Evolutionary conservation across 2,329 filamentous ascomycete species (phyloP), one percentile per base, ranked within the genome.

Genomic region (Thermothelomyces thermophilus): DNA sequence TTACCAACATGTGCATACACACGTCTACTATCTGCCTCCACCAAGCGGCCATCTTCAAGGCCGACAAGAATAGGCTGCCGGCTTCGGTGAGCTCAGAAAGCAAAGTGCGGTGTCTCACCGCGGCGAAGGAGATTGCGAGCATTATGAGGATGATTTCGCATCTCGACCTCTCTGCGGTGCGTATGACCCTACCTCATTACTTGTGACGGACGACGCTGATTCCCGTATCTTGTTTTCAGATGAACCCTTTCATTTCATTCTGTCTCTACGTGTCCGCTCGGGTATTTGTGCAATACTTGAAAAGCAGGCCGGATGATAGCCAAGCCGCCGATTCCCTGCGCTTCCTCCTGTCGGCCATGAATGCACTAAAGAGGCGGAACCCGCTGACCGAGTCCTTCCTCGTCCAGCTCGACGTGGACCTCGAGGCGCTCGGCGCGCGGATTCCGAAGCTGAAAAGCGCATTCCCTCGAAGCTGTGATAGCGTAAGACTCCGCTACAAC

Each of bases 21-120:
- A 95, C 93, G 0, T 95, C 90, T 1, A 90, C 89, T 1, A 97
- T 98, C 47, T 97, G 91, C 66, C 73, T 98, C n/a, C 93, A 98
- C 63, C 93, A 98, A 70, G 93, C 91, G 2, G 93, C 93, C 22
- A 97, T 98, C 17, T 96, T 91, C 76, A 97, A 96, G 65, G 90
- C 90, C 0, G 91, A 97, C 61, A 93, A 90, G 69, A 86, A 95
- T 66, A 80, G 82, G 46, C 72, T 96, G 53, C 83, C 88, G 0
- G 72, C 78, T 1, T 83, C 85, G 16, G 84, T 96, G 41, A 84
- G 87, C 56, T 82, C 86, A 1, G 91, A 97, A 64, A 95, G 90
- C 66, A 96, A 95, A 66, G 81, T 93, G 13, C 80, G 93, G 54
- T 97, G 93, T 61, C 89, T 97, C 52, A 90, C 90, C 19, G 90